Percentiles rank a stretch among this genome's conserved stretches.
These are phyloP conservation scores for Stachybotrys chartarum DNA, from an alignment of 2,329 filamentous ascomycete species.

Conservation along the genomic window DNA sequence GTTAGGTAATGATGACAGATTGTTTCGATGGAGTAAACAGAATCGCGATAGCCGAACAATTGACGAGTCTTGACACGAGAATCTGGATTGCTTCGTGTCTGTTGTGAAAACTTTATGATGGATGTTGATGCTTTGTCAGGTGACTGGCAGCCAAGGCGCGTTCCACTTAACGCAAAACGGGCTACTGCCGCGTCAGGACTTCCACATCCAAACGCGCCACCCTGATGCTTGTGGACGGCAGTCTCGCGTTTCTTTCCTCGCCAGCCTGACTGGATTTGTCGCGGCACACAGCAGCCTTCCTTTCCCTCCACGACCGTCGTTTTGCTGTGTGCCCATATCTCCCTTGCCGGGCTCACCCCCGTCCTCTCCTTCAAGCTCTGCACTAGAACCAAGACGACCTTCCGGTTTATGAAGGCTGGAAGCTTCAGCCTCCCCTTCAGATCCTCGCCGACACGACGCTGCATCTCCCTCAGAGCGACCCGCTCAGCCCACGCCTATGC, in stretches of 20 bases:
- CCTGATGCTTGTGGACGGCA: neutral
- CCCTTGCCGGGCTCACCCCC: neutral
- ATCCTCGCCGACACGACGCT: constrained; percentile 28
- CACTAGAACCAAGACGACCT: no score
- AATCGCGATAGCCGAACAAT: no score
- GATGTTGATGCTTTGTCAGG: neutral
- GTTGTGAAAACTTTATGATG: neutral
- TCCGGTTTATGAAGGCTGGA: constrained; percentile 26
- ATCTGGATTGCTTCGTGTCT: neutral
- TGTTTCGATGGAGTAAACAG: no score
- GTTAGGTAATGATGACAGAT: no score
- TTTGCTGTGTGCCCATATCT: neutral
- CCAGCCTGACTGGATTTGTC: neutral
- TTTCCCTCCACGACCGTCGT: neutral
- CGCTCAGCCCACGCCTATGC: constrained; percentile 17
- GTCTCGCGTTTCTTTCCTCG: neutral
- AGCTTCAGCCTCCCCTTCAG: constrained; percentile 20
- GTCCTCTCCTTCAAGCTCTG: neutral
- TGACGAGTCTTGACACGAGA: neutral
- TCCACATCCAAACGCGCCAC: neutral
- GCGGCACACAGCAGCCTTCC: neutral
- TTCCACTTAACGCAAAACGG: neutral
- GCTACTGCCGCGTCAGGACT: neutral
- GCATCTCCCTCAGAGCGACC: constrained; percentile 14
- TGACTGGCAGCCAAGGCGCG: neutral